Conservation (phyloP, 345 rosid species). For the Litchi chinensis region DNA sequence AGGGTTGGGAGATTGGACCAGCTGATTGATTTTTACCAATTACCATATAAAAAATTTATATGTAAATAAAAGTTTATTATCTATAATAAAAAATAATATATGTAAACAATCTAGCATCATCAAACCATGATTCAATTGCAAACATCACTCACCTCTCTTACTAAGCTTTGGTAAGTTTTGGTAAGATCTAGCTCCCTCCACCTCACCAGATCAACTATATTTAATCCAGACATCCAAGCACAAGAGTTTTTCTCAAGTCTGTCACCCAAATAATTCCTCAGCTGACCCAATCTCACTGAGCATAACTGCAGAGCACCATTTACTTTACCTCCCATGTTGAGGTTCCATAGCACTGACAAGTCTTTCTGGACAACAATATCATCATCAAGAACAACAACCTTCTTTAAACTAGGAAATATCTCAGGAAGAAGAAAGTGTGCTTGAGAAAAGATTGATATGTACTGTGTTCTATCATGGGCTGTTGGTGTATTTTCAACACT, state of each 20-base stretch:
- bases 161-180: conserved; percentile 53
- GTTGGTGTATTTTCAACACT: conserved; percentile 37
- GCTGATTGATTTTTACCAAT: background rate
- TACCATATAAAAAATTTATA: no score
- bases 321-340: conserved; percentile 87
- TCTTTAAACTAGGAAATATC: conserved; percentile 65
- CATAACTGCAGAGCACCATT: conserved; percentile 96
- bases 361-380: conserved; percentile 98
- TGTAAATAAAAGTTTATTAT: background rate
- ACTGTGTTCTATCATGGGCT: conserved; percentile 57
- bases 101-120: conserved; percentile 2
- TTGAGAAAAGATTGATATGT: conserved; percentile 72
- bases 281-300: conserved; percentile 55
- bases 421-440: conserved; percentile 81
- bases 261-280: conserved; percentile 28
- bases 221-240: conserved; percentile 96
- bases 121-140: background rate
- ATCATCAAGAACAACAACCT: conserved; percentile 83
- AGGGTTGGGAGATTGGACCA: background rate
- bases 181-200: conserved; percentile 75
- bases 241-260: conserved; percentile 77
- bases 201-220: conserved; percentile 84
- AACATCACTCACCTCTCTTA: conserved; percentile 53
- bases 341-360: conserved; percentile 77
- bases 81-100: background rate